A percentile compares a stretch with the other conserved stretches of the same genome.
Evolutionary conservation across 2,329 filamentous ascomycete species (phyloP).

Genomic region (Bipolaris cookei): DNA sequence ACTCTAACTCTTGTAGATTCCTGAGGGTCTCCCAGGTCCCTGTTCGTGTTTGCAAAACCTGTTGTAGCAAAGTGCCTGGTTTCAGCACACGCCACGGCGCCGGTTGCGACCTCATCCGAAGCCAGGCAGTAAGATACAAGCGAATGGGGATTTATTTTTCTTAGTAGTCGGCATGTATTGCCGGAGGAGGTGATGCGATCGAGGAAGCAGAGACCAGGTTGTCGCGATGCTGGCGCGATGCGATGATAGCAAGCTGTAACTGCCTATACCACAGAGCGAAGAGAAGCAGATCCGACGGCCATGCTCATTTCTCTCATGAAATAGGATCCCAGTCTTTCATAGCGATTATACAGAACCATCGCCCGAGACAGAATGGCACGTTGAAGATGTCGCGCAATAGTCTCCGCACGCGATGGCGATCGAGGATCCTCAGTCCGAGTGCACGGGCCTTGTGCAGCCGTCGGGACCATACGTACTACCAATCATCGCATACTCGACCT

Average conservation of each 20-base stretch:
- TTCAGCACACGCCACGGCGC: slow-evolving; percentile 3
- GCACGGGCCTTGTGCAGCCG: not conserved
- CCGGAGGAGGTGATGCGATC: not conserved
- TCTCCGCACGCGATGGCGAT: not conserved
- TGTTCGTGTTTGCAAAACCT: slow-evolving; percentile 9
- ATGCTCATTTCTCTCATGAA: not conserved
- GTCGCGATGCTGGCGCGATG: not conserved
- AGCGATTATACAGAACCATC: not conserved
- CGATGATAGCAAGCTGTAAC: not conserved
- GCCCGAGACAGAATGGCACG: not conserved
- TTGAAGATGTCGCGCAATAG: not conserved
- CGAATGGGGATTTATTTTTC: not conserved
- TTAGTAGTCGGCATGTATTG: not conserved
- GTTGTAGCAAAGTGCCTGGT: slow-evolving; percentile 5
- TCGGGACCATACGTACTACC: not conserved
- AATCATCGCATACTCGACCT: not conserved
- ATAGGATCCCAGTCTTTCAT: not conserved
- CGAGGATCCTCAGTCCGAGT: not conserved
- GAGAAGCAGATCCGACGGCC: not conserved
- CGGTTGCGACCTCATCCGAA: slow-evolving; percentile 11
- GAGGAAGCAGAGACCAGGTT: not conserved
- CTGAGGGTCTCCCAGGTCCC: not conserved
- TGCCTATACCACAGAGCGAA: not conserved
- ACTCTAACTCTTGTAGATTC: not conserved
- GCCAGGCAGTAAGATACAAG: not conserved